phyloP scores from a whole-genome alignment of 1,284 basidiomycete species.

The Cryptococcus jaspeensis region DNA sequence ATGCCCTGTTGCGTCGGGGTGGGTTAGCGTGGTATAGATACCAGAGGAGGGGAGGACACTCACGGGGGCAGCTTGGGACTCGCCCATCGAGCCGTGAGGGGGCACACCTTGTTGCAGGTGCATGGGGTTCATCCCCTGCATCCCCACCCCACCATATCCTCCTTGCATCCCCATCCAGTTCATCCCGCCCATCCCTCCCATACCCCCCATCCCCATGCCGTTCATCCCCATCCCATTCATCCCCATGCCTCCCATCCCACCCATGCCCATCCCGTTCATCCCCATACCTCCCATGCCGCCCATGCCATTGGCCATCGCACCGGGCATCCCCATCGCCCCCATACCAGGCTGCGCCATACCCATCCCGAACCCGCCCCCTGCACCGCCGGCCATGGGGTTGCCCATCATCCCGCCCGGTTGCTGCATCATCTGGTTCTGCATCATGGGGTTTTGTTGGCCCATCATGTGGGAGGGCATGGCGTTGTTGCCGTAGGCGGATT shows the following conservation, averaged over 20 bases:
- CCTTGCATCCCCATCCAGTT: conserved; percentile 14
- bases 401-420: no score
- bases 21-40: neutral
- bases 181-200: conserved; percentile 16
- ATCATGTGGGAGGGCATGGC: no score
- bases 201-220: conserved; percentile 15
- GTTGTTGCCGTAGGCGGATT: no score
- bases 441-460: conserved; percentile 12
- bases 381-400: no score
- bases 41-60: conserved; percentile 7
- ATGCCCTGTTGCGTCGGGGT: conserved; percentile 28
- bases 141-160: conserved; percentile 9
- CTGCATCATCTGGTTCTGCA: neutral
- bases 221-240: conserved; percentile 21
- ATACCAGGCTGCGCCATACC: conserved; percentile 4
- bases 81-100: conserved; percentile 22
- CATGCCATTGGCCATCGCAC: no score
- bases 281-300: conserved; percentile 4
- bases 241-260: conserved; percentile 24
- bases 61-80: conserved; percentile 39
- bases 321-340: conserved; percentile 2
- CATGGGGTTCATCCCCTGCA: conserved; percentile 14
- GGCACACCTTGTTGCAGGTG: conserved; percentile 10
- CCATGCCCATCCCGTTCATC: conserved; percentile 24
- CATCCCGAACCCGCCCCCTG: no score